Percentiles rank a stretch among this genome's conserved stretches.
These are phyloP conservation scores for Cytospora mali DNA, from an alignment of 2,329 filamentous ascomycete genomes.

Conservation along the genomic window DNA sequence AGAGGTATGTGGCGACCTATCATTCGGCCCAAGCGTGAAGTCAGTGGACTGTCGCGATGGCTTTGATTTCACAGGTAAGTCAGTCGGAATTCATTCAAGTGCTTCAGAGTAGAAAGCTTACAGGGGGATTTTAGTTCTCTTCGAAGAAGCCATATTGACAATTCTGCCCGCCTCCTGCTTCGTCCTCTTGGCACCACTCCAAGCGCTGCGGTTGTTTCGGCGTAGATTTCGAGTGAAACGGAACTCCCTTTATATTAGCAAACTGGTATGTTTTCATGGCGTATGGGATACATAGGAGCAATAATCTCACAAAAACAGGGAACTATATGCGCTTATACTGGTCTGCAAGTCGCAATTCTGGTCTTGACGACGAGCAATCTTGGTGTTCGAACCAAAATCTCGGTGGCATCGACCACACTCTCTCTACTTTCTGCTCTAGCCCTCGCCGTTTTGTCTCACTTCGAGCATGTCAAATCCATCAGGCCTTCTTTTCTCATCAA, in stretches of 20 bases:
- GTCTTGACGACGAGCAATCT: neutral
- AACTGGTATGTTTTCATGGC: conserved; percentile 10
- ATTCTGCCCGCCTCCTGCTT: conserved; percentile 24
- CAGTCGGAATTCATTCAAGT: neutral
- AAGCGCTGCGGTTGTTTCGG: conserved; percentile 10
- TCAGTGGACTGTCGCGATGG: conserved; percentile 24
- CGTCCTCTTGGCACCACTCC: conserved; percentile 20
- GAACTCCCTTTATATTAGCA: conserved; percentile 17
- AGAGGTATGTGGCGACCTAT: conserved; percentile 25
- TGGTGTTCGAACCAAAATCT: conserved; percentile 14
- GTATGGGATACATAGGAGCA: neutral
- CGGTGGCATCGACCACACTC: conserved; percentile 25
- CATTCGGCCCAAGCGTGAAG: conserved; percentile 24
- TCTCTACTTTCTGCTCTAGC: conserved; percentile 27
- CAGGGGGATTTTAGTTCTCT: conserved; percentile 10
- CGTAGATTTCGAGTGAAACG: conserved; percentile 12
- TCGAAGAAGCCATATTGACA: conserved; percentile 26
- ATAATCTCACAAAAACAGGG: neutral
- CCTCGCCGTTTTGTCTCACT: conserved; percentile 45
- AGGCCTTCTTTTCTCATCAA: conserved; percentile 51
- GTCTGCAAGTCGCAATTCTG: conserved; percentile 6
- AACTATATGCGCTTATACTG: conserved; percentile 1
- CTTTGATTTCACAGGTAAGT: conserved; percentile 27
- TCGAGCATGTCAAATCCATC: conserved; percentile 49
- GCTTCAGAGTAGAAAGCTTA: neutral